phyloP scores from a whole-genome alignment of 1,139 yeast species.

The Candida tunisiensis region DNA sequence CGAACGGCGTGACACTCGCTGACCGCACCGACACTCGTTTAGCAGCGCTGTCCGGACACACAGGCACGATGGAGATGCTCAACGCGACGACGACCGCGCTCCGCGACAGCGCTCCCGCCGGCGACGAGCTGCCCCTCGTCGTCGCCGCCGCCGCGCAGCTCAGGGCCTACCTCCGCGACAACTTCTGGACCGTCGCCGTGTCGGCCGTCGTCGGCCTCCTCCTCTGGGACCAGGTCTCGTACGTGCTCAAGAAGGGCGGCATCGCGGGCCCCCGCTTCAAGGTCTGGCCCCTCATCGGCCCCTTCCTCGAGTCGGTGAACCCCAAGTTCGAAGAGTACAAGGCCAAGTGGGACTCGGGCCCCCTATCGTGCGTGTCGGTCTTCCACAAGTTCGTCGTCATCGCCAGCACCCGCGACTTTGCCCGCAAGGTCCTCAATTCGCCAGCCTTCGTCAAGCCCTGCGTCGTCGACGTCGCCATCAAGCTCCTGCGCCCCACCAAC shows the following conservation, averaged over 20 bases:
- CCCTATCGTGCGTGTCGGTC: conserved; percentile 86
- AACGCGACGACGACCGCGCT: too few relatives aligned
- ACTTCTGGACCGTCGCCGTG: background rate
- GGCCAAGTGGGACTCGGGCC: conserved; percentile 91
- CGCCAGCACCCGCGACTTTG: conserved; percentile 79
- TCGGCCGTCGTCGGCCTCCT: conserved; percentile 11
- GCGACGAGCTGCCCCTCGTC: conserved; percentile 5
- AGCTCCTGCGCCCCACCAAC: conserved; percentile 83
- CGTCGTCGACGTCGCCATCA: conserved; percentile 91
- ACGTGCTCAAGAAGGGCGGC: conserved; percentile 62
- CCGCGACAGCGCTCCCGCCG: too few relatives aligned
- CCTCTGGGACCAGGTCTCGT: conserved; percentile 66
- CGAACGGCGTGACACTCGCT: too few relatives aligned
- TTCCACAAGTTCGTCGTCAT: conserved; percentile 96
- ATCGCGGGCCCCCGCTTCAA: conserved; percentile 84
- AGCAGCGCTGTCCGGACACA: too few relatives aligned
- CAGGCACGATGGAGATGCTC: too few relatives aligned
- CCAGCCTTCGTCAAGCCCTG: conserved; percentile 90
- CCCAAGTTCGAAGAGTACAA: conserved; percentile 90
- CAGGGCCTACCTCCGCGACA: background rate
- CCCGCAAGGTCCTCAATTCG: conserved; percentile 74
- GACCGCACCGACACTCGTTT: too few relatives aligned
- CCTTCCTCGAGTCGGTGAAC: conserved; percentile 86
- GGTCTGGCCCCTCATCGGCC: conserved; percentile 91
- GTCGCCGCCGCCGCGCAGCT: background rate